phyloP scores from a whole-genome alignment of 371 early-diverging fungal genomes.

The Mucor saturninus region DNA sequence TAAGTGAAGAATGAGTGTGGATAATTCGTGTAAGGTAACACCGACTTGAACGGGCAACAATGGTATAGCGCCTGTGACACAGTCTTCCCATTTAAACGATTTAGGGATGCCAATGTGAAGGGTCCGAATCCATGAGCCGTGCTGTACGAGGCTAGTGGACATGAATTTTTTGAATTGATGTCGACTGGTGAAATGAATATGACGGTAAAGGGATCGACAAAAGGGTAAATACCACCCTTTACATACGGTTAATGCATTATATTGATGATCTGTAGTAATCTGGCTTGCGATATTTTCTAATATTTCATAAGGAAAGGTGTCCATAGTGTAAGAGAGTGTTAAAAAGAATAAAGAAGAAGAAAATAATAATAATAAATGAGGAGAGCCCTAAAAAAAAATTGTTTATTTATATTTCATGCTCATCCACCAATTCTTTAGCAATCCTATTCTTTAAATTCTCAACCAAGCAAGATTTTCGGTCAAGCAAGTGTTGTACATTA shows the following conservation, averaged over 20 bases:
- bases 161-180: slow-evolving; percentile 12
- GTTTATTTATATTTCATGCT: slow-evolving; percentile 6
- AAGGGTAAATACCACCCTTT: slow-evolving; percentile 11
- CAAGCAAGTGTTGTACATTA: slow-evolving; percentile 54
- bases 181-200: slow-evolving; percentile 8
- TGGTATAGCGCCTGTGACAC: slow-evolving; percentile 15
- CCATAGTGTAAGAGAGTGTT: slow-evolving; percentile 13
- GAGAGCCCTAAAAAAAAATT: too few species aligned
- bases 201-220: slow-evolving; percentile 15
- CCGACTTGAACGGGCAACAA: slow-evolving; percentile 8
- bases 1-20: neutral
- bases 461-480: slow-evolving; percentile 42
- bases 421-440: slow-evolving; percentile 37
- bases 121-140: neutral
- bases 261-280: slow-evolving; percentile 7
- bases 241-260: slow-evolving; percentile 7
- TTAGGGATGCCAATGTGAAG: neutral
- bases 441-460: slow-evolving; percentile 38
- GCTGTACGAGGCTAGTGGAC: neutral
- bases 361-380: neutral
- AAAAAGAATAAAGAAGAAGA: neutral
- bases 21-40: slow-evolving; percentile 11
- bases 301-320: slow-evolving; percentile 14
- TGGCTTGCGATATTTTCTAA: slow-evolving; percentile 6
- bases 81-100: slow-evolving; percentile 2